Percentiles rank a stretch among this genome's conserved stretches.
These are phyloP conservation scores for Entomortierella beljakovae DNA, from an alignment of 192 early-diverging fungal species.

Conservation along the genomic window DNA sequence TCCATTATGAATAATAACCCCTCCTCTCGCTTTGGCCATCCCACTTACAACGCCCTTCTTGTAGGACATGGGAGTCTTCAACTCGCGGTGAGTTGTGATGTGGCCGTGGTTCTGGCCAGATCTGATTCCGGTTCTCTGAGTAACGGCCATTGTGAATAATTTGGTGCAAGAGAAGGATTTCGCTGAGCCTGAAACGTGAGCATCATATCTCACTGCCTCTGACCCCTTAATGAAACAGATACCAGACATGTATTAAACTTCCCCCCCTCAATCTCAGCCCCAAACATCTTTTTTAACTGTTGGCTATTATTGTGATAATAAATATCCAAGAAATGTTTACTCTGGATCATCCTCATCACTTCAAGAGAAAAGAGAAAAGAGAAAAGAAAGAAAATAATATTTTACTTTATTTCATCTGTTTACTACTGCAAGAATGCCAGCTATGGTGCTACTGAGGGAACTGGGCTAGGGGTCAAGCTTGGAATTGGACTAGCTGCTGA, in stretches of 20 bases:
- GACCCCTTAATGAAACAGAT: background rate
- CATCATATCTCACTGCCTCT: background rate
- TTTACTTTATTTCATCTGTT: no score
- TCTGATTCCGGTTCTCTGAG: constrained; percentile 86
- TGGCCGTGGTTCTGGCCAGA: constrained; percentile 95
- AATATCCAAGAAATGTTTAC: no score
- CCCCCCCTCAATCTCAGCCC: no score
- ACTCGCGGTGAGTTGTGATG: constrained; percentile 80
- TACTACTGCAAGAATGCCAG: background rate
- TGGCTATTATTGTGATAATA: no score
- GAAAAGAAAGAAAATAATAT: no score
- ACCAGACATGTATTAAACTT: no score
- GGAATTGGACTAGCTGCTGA: background rate
- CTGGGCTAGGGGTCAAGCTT: background rate
- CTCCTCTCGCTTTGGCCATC: background rate
- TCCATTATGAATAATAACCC: constrained; percentile 1
- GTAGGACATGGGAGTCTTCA: constrained; percentile 77
- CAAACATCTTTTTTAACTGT: no score
- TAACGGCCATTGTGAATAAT: constrained; percentile 63
- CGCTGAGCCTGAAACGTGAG: background rate
- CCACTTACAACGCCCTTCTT: constrained; percentile 84
- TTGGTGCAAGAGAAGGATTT: constrained; percentile 31
- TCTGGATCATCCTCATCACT: no score
- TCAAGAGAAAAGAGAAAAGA: no score
- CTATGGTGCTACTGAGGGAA: background rate